Evolutionary conservation across 2,329 filamentous ascomycete genomes (phyloP), one percentile per base, ranked within the genome.

Genomic region (Ceratocystis cacaofunesta): DNA sequence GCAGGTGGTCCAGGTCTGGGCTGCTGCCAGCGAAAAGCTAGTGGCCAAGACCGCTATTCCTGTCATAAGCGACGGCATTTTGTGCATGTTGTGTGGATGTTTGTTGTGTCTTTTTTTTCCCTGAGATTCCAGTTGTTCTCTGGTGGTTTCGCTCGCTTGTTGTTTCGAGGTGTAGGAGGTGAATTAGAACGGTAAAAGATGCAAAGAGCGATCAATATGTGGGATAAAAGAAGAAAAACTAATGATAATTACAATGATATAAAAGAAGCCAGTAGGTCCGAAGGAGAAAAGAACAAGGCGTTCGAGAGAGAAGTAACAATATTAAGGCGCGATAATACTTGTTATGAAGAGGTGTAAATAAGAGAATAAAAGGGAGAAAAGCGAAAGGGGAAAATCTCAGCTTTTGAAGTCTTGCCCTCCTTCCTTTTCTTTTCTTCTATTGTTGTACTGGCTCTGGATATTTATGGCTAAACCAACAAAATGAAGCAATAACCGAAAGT

Each of bases 1-100:
- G 69, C 76, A 77, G 67, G 68, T 70, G 64, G 75, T 76, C 70
- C 72, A 77, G 66, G 76, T 78, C 67, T 78, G 76, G 5, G 75
- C 75, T 36, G 71, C 70, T 30, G 67, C 72, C 28, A 70, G 66
- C 28, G 68, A 67, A 30, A 70, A 61, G 46, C 74, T 66, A 50
- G 73, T 66, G 3, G 68, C 67, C 36, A 70, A 62, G 5, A 69
- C 69, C 22, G 69, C 69, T 6, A 70, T 30, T 32, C n/a, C 62
- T 12, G 32, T n/a, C 25, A 32, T 10, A 32, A 65, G 41, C 17
- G 44, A 62, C 44, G 36, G 46, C 65, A 67, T 67, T 22, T 43
- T 19, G 15, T 15, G 61, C 19, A 17, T 19, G 22, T n/a, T 19
- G 28, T n/a, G 17, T 48, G 17, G 5, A 6, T 62, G 60, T 32